Conservation (phyloP, 345 rosid species). For the Syzygium oleosum region DNA sequence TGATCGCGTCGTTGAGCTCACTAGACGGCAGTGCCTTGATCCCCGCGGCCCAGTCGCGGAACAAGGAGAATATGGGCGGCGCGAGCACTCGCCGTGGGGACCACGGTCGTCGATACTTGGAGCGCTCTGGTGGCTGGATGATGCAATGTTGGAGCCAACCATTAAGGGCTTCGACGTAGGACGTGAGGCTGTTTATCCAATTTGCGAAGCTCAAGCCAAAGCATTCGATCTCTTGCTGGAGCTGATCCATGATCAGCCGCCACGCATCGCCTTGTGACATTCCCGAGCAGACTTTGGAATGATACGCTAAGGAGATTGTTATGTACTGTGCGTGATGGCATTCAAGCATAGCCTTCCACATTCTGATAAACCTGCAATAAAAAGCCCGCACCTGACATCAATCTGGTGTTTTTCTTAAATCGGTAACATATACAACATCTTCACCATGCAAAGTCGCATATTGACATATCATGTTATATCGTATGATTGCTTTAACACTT, state of each 20-base stretch:
- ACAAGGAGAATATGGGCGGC: constrained; percentile 76
- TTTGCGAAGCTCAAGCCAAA: constrained; percentile 78
- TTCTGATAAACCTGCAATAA: constrained; percentile 56
- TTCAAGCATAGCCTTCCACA: constrained; percentile 97
- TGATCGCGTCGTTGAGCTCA: constrained; percentile 57
- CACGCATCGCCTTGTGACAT: constrained; percentile 24
- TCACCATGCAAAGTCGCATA: not conserved
- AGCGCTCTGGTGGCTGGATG: constrained; percentile 63
- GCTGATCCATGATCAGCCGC: constrained; percentile 47
- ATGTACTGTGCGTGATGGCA: constrained; percentile 92
- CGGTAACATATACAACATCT: not conserved
- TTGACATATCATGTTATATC: not conserved
- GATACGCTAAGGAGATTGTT: constrained; percentile 86
- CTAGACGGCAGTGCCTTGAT: constrained; percentile 54
- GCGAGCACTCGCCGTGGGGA: constrained; percentile 68
- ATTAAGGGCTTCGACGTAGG: constrained; percentile 66
- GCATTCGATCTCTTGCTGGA: constrained; percentile 62
- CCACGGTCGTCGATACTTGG: constrained; percentile 47
- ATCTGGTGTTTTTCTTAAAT: not conserved
- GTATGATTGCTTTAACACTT: not conserved
- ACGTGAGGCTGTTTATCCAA: constrained; percentile 58
- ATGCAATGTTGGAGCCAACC: constrained; percentile 85
- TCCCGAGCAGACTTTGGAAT: constrained; percentile 43
- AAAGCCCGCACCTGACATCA: not conserved
- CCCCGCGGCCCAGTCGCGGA: constrained; percentile 77